A percentile compares a stretch with the other conserved stretches of the same genome.
Evolutionary conservation across 805 yeast species (phyloP).

Genomic region (Candida pini): DNA sequence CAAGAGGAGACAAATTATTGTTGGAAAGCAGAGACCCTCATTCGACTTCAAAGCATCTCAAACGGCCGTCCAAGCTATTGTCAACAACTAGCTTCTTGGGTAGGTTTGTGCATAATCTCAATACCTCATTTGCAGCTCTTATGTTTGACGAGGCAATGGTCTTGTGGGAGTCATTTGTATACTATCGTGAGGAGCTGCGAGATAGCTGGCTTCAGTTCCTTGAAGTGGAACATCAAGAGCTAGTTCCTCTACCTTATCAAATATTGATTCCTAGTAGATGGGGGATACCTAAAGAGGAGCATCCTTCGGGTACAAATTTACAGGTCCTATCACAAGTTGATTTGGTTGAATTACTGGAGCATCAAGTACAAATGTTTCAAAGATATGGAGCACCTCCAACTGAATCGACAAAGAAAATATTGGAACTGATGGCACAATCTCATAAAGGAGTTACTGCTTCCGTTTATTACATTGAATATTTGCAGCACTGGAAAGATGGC

Average conservation of each 20-base stretch:
- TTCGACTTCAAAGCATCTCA: constrained; percentile 22
- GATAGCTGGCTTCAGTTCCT: constrained; percentile 12
- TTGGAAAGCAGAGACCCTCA: constrained; percentile 28
- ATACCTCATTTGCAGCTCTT: constrained; percentile 36
- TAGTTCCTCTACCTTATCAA: too few relatives aligned
- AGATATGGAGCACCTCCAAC: constrained; percentile 47
- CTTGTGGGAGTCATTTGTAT: constrained; percentile 37
- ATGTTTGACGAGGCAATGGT: constrained; percentile 41
- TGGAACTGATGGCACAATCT: constrained; percentile 42
- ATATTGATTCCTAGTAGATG: too few relatives aligned
- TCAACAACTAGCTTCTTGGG: constrained; percentile 41
- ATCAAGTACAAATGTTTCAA: constrained; percentile 50
- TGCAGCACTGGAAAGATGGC: constrained; percentile 50
- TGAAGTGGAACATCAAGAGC: not conserved
- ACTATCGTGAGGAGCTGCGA: constrained; percentile 28
- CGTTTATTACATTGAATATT: constrained; percentile 51
- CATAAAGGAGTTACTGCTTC: constrained; percentile 39
- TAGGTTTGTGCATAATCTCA: constrained; percentile 35
- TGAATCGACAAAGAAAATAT: constrained; percentile 33
- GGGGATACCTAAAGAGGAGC: too few relatives aligned
- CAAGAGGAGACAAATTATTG: too few relatives aligned
- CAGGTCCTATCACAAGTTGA: constrained; percentile 46
- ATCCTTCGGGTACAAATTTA: constrained; percentile 16
- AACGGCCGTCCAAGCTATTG: constrained; percentile 17
- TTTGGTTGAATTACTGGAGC: constrained; percentile 41